Percentiles rank a stretch among this genome's conserved stretches.
These are phyloP conservation scores for Plasmodium vivax DNA, from an alignment of 169 alveolate genomes.

Conservation along the genomic window DNA sequence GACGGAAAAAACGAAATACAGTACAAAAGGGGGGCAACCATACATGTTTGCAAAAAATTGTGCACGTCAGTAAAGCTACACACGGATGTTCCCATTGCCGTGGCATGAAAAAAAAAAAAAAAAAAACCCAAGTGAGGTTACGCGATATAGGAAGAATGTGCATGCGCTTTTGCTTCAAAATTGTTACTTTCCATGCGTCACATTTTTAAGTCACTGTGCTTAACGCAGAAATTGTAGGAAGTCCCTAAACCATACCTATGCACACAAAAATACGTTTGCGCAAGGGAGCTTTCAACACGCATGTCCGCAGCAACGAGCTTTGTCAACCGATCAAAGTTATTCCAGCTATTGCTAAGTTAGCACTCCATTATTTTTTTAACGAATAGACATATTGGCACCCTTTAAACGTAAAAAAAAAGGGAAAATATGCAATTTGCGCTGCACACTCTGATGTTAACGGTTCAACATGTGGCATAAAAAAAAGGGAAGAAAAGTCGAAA, in stretches of 20 bases:
- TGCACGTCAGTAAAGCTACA: not conserved
- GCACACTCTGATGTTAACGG: not conserved
- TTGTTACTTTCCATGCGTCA: not conserved
- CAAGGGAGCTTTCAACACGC: not conserved
- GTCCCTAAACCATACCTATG: not conserved
- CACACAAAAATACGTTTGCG: not conserved
- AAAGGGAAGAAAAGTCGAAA: not conserved
- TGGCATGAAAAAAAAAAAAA: not conserved
- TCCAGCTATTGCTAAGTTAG: not conserved
- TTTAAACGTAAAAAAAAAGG: not conserved
- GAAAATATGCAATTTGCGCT: not conserved
- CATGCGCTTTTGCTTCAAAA: not conserved
- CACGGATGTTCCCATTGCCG: not conserved
- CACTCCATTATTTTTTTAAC: not conserved
- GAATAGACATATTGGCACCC: not conserved
- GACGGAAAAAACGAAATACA: not conserved
- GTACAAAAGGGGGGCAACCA: not conserved
- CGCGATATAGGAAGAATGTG: constrained; percentile 4
- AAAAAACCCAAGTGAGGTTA: not conserved
- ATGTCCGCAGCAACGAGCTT: not conserved
- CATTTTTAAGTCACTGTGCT: not conserved
- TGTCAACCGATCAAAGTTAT: not conserved
- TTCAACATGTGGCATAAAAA: not conserved
- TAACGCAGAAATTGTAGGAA: not conserved
- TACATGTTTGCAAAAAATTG: not conserved